Conservation (phyloP, 2,329 filamentous ascomycete species). For the Fusarium musae region DNA sequence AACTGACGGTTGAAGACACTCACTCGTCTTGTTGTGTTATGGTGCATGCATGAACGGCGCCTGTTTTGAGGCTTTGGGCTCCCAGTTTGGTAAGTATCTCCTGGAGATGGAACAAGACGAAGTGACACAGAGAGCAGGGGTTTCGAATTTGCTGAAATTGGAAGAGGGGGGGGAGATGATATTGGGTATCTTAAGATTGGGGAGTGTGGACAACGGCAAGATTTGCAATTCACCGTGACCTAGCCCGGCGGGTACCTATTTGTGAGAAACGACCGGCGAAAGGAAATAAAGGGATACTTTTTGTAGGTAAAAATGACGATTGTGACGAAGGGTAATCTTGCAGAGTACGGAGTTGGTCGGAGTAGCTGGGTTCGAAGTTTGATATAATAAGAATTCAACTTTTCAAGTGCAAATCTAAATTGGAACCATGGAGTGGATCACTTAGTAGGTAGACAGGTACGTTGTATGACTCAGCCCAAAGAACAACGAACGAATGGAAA, state of each 20-base stretch:
- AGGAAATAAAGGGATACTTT: constrained; percentile 12
- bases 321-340: constrained; percentile 2
- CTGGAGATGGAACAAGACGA: constrained; percentile 27
- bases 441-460: neutral
- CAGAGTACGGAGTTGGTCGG: constrained; percentile 1
- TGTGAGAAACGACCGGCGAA: constrained; percentile 9
- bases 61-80: constrained; percentile 18
- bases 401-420: neutral
- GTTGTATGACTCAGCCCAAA: neutral
- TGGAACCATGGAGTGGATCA: neutral
- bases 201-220: constrained; percentile 35
- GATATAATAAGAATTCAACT: neutral
- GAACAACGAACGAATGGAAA: neutral
- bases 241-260: constrained; percentile 31
- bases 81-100: constrained; percentile 26
- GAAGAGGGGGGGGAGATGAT: constrained; percentile 33
- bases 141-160: constrained; percentile 20
- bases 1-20: constrained; percentile 24
- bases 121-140: constrained; percentile 39
- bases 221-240: constrained; percentile 36
- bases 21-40: constrained; percentile 24
- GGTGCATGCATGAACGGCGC: constrained; percentile 8
- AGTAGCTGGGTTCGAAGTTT: neutral
- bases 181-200: constrained; percentile 35
- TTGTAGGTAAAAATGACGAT: constrained; percentile 29